Conservation (phyloP, 345 rosid species). For the Nasturtium officinale region DNA sequence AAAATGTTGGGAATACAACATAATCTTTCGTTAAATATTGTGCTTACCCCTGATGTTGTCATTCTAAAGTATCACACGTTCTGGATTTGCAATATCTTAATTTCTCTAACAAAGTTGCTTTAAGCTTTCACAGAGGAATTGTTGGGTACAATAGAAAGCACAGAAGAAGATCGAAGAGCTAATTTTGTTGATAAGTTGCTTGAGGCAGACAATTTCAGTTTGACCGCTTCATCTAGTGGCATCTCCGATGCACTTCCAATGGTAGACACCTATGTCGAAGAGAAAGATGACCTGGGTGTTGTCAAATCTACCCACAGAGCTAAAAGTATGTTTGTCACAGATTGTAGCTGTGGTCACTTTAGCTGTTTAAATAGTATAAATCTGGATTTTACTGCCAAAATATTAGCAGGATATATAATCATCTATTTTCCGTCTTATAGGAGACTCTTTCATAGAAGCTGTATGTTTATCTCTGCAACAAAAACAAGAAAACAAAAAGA, state of each 20-base stretch:
- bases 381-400: slow-evolving; percentile 10
- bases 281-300: slow-evolving; percentile 41
- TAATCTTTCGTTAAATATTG: neutral
- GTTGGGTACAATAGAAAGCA: slow-evolving; percentile 49
- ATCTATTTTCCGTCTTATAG: slow-evolving; percentile 38
- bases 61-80: slow-evolving; percentile 4
- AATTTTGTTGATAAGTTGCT: slow-evolving; percentile 75
- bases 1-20: neutral
- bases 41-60: slow-evolving; percentile 11
- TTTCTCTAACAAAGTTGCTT: slow-evolving; percentile 28
- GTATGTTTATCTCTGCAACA: slow-evolving; percentile 65
- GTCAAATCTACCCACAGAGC: slow-evolving; percentile 40
- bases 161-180: slow-evolving; percentile 67
- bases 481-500: slow-evolving; percentile 61
- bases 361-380: neutral
- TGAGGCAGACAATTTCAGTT: slow-evolving; percentile 50
- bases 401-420: neutral
- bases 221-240: slow-evolving; percentile 36
- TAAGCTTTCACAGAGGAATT: slow-evolving; percentile 52
- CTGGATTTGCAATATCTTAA: slow-evolving; percentile 16
- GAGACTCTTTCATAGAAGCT: slow-evolving; percentile 48
- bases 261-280: slow-evolving; percentile 43
- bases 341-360: slow-evolving; percentile 16
- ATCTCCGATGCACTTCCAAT: slow-evolving; percentile 40
- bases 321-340: slow-evolving; percentile 51